These are phyloP conservation scores for Epichloe sp. DNA, from an alignment of 2,329 filamentous ascomycete species.

Conservation along the genomic window DNA sequence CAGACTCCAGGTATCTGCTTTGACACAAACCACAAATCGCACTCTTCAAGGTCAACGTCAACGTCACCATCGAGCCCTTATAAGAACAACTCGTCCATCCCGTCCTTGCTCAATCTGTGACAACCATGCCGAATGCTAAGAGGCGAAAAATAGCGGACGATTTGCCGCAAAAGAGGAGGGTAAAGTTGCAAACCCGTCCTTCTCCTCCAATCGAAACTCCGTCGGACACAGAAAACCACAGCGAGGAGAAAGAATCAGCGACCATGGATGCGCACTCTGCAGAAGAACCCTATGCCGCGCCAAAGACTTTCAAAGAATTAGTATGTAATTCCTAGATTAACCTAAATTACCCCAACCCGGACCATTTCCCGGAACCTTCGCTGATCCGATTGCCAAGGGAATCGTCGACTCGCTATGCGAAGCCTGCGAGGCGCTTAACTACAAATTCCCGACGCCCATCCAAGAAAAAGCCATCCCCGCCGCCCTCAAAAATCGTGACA, in stretches of 20 bases:
- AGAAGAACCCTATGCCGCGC: slow-evolving; percentile 19
- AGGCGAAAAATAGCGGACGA: slow-evolving; percentile 27
- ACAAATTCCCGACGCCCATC: slow-evolving; percentile 78
- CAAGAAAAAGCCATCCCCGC: slow-evolving; percentile 73
- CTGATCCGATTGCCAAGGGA: slow-evolving; percentile 35
- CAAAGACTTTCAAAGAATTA: slow-evolving; percentile 55
- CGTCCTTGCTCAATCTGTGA: too few relatives aligned
- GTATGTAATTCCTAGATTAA: slow-evolving; percentile 18
- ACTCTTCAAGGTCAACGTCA: neutral
- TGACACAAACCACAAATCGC: too few relatives aligned
- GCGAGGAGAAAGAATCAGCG: slow-evolving; percentile 17
- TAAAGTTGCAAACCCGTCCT: neutral
- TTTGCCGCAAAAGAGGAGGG: slow-evolving; percentile 11
- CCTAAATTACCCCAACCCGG: neutral
- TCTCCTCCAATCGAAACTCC: neutral
- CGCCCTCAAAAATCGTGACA: slow-evolving; percentile 67
- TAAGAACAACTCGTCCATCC: neutral
- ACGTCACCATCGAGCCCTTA: neutral
- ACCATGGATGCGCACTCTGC: slow-evolving; percentile 20
- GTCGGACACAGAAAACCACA: slow-evolving; percentile 5
- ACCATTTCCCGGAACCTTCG: neutral
- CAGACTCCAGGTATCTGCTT: neutral
- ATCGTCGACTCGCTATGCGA: slow-evolving; percentile 81
- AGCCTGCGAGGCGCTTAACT: slow-evolving; percentile 70
- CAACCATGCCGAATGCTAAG: slow-evolving; percentile 23